These are phyloP conservation scores for Sclerotinia spermophila DNA, from an alignment of 2,329 filamentous ascomycete species.

Conservation along the genomic window DNA sequence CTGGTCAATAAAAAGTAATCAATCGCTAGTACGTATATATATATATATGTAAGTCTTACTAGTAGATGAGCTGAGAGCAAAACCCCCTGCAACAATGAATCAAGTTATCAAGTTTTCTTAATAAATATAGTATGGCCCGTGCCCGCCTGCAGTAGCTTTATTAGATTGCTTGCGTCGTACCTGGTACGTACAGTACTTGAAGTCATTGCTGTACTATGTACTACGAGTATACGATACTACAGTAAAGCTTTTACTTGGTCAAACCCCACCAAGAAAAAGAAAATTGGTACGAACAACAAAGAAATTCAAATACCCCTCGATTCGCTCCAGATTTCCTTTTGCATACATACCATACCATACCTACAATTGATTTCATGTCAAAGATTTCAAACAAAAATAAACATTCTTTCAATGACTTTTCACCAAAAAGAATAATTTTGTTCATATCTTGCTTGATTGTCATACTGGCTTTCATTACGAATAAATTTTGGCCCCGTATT, in stretches of 20 bases:
- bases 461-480: slow-evolving; percentile 33
- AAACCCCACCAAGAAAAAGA: slow-evolving; percentile 16
- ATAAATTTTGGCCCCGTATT: slow-evolving; percentile 32
- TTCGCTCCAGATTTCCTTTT: not conserved
- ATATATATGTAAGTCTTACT: too few species aligned
- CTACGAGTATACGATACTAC: too few species aligned
- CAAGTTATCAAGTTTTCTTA: too few species aligned
- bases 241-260: too few species aligned
- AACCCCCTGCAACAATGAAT: not conserved
- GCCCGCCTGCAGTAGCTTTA: not conserved
- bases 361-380: not conserved
- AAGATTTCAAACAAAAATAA: not conserved
- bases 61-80: not conserved
- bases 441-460: slow-evolving; percentile 31
- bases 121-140: too few species aligned
- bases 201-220: too few species aligned
- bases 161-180: not conserved
- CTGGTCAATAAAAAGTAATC: not conserved
- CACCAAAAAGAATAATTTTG: slow-evolving; percentile 26
- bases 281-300: slow-evolving; percentile 15
- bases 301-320: slow-evolving; percentile 13
- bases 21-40: too few species aligned
- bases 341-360: not conserved
- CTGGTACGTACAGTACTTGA: not conserved
- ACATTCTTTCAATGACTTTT: not conserved